Conservation (phyloP, 2,329 filamentous ascomycete genomes). For the Sarocladium strictum region DNA sequence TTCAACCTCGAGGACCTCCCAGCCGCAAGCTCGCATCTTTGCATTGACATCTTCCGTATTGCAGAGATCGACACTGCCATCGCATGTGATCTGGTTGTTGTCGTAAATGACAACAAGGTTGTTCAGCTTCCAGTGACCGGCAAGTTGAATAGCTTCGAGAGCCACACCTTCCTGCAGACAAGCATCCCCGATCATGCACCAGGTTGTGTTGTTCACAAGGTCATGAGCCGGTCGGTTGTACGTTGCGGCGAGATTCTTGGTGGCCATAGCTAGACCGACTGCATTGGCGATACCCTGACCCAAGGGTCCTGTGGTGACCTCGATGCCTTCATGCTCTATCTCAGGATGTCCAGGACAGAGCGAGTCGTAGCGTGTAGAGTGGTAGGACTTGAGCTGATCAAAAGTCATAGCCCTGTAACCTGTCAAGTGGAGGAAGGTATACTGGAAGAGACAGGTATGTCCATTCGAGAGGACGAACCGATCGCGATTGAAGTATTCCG, state of each 20-base stretch:
- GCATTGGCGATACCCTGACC: conserved; percentile 57
- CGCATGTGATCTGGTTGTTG: conserved; percentile 56
- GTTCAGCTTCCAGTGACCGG: conserved; percentile 48
- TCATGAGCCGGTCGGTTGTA: conserved; percentile 46
- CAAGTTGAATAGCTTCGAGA: conserved; percentile 50
- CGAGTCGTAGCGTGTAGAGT: conserved; percentile 36
- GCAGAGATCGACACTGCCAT: conserved; percentile 45
- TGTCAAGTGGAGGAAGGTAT: conserved; percentile 44
- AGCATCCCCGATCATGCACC: conserved; percentile 52
- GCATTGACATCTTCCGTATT: conserved; percentile 52
- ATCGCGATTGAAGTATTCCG: conserved; percentile 55
- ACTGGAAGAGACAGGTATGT: conserved; percentile 50
- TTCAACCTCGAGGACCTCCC: conserved; percentile 47
- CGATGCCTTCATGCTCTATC: conserved; percentile 50
- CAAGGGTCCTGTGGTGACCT: conserved; percentile 54
- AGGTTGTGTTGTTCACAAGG: conserved; percentile 45
- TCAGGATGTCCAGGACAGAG: conserved; percentile 52
- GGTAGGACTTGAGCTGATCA: conserved; percentile 50
- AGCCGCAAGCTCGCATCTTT: conserved; percentile 52
- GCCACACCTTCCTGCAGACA: conserved; percentile 54
- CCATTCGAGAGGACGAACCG: conserved; percentile 57
- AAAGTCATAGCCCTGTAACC: conserved; percentile 51
- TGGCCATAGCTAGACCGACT: conserved; percentile 52
- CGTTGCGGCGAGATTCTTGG: conserved; percentile 46
- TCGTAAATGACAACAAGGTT: conserved; percentile 55